Evolutionary conservation across 2,329 filamentous ascomycete species (phyloP).

Genomic region (Colletotrichum cordylinicola): DNA sequence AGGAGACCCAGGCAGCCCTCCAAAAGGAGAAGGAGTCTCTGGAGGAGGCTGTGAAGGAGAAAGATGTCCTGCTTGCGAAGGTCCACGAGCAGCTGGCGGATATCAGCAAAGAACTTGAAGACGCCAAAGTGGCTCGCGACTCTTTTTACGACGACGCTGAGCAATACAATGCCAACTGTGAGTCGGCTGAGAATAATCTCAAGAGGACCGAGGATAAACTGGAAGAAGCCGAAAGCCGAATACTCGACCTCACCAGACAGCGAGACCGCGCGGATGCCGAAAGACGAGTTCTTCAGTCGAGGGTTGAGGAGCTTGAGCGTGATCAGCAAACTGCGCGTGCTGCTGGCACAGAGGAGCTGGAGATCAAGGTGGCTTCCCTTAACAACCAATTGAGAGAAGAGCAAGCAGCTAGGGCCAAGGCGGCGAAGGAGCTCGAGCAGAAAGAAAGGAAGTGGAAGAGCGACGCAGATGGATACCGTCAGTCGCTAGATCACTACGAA

Average conservation of each 20-base stretch:
- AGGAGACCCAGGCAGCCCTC: background rate
- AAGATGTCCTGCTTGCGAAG: background rate
- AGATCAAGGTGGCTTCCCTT: background rate
- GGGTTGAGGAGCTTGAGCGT: background rate
- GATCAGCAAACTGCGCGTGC: background rate
- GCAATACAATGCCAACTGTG: background rate
- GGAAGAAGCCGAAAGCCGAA: background rate
- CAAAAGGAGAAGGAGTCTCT: background rate
- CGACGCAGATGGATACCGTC: background rate
- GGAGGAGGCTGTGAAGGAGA: background rate
- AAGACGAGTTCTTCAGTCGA: background rate
- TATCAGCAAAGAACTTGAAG: background rate
- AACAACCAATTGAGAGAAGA: background rate
- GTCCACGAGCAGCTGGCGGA: background rate
- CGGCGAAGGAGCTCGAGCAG: background rate
- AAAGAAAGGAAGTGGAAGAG: background rate
- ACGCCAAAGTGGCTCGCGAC: background rate
- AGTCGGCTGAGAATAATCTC: background rate
- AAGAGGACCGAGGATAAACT: background rate
- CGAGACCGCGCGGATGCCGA: background rate
- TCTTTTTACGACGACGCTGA: background rate
- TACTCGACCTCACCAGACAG: background rate
- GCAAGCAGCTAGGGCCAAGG: background rate
- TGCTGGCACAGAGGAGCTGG: background rate
- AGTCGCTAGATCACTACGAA: background rate